Evolutionary conservation across 1,284 basidiomycete species (phyloP).

Genomic region (Taiwanofungus camphoratus): DNA sequence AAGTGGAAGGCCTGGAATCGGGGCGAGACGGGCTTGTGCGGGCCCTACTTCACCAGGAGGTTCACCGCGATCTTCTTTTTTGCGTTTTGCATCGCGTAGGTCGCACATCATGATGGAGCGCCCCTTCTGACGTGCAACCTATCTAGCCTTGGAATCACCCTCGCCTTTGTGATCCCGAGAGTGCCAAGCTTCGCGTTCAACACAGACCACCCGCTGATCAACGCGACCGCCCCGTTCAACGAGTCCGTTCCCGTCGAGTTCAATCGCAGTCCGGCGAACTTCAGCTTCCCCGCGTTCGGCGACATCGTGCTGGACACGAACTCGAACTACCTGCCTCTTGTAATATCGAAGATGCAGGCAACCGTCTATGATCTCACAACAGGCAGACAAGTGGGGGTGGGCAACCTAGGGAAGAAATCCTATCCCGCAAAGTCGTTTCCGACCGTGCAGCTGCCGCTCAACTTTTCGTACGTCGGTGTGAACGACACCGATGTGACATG

Average conservation of each 20-base stretch:
- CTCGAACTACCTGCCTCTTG: conserved; percentile 68
- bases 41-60: conserved; percentile 68
- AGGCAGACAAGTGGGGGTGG: conserved; percentile 55
- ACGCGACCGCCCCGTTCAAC: conserved; percentile 52
- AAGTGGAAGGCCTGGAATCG: conserved; percentile 28
- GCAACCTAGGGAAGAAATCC: conserved; percentile 49
- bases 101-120: conserved; percentile 18
- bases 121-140: conserved; percentile 2
- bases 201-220: conserved; percentile 46
- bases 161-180: conserved; percentile 77
- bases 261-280: conserved; percentile 74
- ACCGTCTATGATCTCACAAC: conserved; percentile 63
- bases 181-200: conserved; percentile 69
- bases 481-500: conserved; percentile 81
- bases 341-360: conserved; percentile 62
- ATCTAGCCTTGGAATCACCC: conserved; percentile 57
- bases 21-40: conserved; percentile 45
- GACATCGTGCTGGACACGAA: conserved; percentile 70
- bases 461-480: conserved; percentile 76
- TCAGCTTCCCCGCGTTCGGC: conserved; percentile 74
- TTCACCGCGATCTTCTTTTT: conserved; percentile 67
- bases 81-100: conserved; percentile 57
- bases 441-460: conserved; percentile 64
- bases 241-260: conserved; percentile 54
- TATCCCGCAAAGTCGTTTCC: conserved; percentile 61